Conservation (phyloP, 2,329 filamentous ascomycete species). For the Cladosporium halotolerans region DNA sequence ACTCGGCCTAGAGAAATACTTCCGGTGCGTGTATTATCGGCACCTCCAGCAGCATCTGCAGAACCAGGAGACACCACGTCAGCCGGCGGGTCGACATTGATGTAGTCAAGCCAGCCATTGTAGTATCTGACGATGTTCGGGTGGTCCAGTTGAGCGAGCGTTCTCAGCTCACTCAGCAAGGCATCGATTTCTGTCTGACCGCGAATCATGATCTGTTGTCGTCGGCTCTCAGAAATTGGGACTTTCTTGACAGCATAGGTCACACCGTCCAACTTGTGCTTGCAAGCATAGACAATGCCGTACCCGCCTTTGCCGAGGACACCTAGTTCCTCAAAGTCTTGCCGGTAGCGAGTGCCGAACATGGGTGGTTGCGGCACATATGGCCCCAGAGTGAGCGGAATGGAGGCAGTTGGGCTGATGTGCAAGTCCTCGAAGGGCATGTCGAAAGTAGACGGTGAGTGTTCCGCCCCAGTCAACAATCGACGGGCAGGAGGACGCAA, state of each 20-base stretch:
- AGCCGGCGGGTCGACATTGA: conserved; percentile 10
- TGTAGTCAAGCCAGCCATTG: conserved; percentile 56
- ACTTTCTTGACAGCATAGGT: conserved; percentile 64
- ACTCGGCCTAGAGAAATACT: conserved; percentile 17
- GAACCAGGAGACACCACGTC: not conserved
- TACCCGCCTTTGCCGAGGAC: conserved; percentile 60
- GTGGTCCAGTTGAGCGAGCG: conserved; percentile 57
- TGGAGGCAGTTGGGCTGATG: not conserved
- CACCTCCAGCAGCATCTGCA: not conserved
- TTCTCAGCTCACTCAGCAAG: conserved; percentile 55
- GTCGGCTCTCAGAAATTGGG: conserved; percentile 31
- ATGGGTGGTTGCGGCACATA: conserved; percentile 6
- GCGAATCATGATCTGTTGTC: conserved; percentile 47
- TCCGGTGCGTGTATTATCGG: not conserved
- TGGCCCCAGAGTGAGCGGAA: not conserved
- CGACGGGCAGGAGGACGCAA: conserved; percentile 1
- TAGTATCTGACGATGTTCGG: conserved; percentile 62
- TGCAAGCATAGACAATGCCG: conserved; percentile 57
- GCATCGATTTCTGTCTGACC: conserved; percentile 50
- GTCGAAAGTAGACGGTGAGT: not conserved
- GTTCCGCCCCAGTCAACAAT: not conserved
- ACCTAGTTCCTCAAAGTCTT: conserved; percentile 48
- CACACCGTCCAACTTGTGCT: conserved; percentile 55
- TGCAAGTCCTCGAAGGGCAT: not conserved
- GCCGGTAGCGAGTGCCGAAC: conserved; percentile 38